Evolutionary conservation across 192 early-diverging fungal genomes (phyloP).

Genomic region (Backusella tarrabulga): DNA sequence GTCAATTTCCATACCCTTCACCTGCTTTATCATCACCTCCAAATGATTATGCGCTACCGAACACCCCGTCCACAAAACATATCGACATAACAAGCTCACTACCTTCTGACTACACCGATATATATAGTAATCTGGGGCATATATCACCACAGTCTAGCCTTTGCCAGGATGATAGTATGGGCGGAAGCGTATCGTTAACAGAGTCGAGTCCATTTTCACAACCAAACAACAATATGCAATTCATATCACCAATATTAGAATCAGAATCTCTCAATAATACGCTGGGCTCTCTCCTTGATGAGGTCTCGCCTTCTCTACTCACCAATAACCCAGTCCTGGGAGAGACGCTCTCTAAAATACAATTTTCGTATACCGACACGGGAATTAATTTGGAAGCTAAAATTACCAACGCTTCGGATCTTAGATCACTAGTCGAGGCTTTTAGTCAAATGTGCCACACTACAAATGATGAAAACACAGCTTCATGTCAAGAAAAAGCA

Average conservation of each 20-base stretch:
- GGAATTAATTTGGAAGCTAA: slow-evolving; percentile 29
- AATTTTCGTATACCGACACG: slow-evolving; percentile 22
- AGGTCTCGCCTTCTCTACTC: neutral
- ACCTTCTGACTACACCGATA: neutral
- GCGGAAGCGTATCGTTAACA: neutral
- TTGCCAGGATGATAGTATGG: slow-evolving; percentile 6
- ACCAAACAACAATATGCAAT: neutral
- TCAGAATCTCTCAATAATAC: neutral
- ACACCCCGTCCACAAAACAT: neutral
- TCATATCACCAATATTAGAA: neutral
- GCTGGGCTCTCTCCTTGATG: neutral
- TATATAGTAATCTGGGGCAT: slow-evolving; percentile 9
- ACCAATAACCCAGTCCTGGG: neutral
- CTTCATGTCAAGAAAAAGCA: neutral
- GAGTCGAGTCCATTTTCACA: neutral
- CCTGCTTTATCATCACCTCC: neutral
- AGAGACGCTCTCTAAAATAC: slow-evolving; percentile 19
- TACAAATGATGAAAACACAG: neutral
- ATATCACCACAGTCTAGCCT: neutral
- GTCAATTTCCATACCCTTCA: neutral
- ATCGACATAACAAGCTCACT: slow-evolving; percentile 5
- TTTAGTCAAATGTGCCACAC: slow-evolving; percentile 18
- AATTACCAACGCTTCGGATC: slow-evolving; percentile 29
- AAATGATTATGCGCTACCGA: slow-evolving; percentile 1
- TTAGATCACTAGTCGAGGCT: slow-evolving; percentile 26